These are phyloP conservation scores for Spiraea crenata DNA, from an alignment of 331 rosid genomes.

Conservation along the genomic window DNA sequence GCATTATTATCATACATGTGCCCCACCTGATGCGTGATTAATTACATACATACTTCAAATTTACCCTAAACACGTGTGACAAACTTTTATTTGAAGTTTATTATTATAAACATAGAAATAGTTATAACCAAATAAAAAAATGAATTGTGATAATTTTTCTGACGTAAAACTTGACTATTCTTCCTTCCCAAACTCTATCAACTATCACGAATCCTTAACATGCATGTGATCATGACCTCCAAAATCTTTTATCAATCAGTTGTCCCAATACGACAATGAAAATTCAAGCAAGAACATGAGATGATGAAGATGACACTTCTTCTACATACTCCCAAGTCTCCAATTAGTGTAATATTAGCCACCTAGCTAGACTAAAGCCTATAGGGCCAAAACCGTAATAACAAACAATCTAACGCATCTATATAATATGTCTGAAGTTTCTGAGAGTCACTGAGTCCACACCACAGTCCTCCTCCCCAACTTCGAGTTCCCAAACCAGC, in stretches of 20 bases:
- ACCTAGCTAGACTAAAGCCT: conserved; percentile 10
- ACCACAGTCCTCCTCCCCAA: background rate
- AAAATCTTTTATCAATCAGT: conserved; percentile 1
- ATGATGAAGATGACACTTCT: background rate
- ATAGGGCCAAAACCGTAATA: conserved; percentile 57
- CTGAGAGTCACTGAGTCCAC: background rate
- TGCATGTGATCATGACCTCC: background rate
- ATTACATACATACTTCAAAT: background rate
- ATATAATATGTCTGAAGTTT: conserved; percentile 5
- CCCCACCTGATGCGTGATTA: background rate
- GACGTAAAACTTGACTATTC: too few species aligned
- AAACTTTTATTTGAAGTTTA: too few species aligned
- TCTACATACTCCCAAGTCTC: background rate
- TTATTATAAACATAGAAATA: too few species aligned
- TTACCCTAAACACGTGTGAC: background rate
- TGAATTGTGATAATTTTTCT: too few species aligned
- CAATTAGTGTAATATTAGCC: background rate
- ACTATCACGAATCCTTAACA: background rate
- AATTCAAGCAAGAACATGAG: background rate
- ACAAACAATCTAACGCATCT: background rate
- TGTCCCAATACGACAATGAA: conserved; percentile 4
- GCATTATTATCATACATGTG: background rate
- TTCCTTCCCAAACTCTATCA: background rate
- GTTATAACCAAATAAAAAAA: too few species aligned
- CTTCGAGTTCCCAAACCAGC: background rate